Evolutionary conservation across 2,329 filamentous ascomycete genomes (phyloP).

Genomic region (Chrysoporthe cubensis): DNA sequence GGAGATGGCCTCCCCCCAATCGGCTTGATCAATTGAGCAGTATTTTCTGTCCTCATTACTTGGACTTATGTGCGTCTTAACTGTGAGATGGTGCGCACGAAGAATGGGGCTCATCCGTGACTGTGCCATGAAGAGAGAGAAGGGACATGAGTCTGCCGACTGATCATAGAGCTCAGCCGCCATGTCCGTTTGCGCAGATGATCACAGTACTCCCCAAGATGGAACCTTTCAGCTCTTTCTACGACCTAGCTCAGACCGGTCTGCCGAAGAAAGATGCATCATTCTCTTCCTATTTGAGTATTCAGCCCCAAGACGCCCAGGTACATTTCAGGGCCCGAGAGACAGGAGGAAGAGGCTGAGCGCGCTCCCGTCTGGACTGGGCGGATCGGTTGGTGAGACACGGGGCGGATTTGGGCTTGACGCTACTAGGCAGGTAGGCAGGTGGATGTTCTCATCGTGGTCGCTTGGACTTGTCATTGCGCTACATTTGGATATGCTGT

Average conservation of each 20-base stretch:
- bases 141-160: too few species aligned
- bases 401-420: too few species aligned
- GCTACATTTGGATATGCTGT: neutral
- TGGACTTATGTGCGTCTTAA: neutral
- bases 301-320: too few species aligned
- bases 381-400: too few species aligned
- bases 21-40: constrained; percentile 2
- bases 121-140: neutral
- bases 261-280: too few species aligned
- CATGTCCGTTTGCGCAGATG: neutral
- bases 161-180: neutral
- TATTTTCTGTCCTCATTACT: neutral
- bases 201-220: too few species aligned
- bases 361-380: too few species aligned
- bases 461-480: neutral
- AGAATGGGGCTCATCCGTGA: neutral
- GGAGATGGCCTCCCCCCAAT: neutral
- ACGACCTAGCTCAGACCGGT: too few species aligned
- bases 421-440: neutral
- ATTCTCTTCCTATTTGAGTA: too few species aligned
- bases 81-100: neutral
- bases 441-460: neutral
- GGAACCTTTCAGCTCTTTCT: too few species aligned
- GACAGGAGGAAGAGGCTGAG: too few species aligned
- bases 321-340: too few species aligned